A percentile compares a stretch with the other conserved stretches of the same genome.
These are phyloP conservation scores for Mercurialis annua DNA, from an alignment of 345 rosid genomes.

Conservation along the genomic window DNA sequence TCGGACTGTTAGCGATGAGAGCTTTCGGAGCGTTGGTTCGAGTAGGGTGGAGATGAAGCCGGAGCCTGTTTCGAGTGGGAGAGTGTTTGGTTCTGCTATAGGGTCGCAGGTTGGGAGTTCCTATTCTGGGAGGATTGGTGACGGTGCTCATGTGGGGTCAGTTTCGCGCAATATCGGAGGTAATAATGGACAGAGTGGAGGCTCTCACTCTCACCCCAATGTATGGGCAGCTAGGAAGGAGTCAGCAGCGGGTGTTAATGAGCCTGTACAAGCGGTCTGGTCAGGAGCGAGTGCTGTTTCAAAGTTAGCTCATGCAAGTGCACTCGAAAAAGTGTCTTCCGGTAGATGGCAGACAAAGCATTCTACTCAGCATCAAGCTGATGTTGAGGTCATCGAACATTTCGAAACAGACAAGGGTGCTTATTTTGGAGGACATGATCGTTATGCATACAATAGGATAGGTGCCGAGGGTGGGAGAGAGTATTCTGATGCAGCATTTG, in stretches of 20 bases:
- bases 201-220: conserved; percentile 38
- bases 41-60: conserved; percentile 43
- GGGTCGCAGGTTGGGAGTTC: conserved; percentile 21
- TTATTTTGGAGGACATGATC: conserved; percentile 31
- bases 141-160: conserved; percentile 24
- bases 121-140: conserved; percentile 42
- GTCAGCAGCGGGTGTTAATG: conserved; percentile 27
- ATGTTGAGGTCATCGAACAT: conserved; percentile 46
- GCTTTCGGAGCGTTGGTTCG: conserved; percentile 29
- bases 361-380: conserved; percentile 38
- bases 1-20: conserved; percentile 58
- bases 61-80: conserved; percentile 38
- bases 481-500: conserved; percentile 29
- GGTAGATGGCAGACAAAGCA: conserved; percentile 74
- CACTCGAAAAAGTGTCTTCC: conserved; percentile 66
- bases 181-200: conserved; percentile 34
- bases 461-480: conserved; percentile 34
- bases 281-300: conserved; percentile 46
- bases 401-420: conserved; percentile 38
- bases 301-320: conserved; percentile 64
- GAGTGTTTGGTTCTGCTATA: conserved; percentile 19
- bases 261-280: conserved; percentile 46
- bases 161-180: conserved; percentile 30
- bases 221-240: conserved; percentile 67
- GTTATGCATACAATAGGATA: conserved; percentile 19